Base-by-base conservation (phyloP, 73 alveolate genomes). In the Blepharisma japonicum region DNA sequence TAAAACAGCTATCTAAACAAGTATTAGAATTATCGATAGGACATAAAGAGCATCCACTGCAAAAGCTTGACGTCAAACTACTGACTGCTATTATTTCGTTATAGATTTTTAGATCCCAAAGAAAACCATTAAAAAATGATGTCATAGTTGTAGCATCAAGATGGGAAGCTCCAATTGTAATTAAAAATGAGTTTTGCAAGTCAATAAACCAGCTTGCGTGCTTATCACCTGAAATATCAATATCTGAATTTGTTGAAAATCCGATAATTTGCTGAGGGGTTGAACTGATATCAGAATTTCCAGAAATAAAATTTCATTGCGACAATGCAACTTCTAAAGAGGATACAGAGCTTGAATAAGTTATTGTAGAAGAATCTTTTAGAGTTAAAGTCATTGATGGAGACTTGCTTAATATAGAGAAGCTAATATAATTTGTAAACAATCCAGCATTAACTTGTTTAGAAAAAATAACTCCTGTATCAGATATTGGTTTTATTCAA, bases 11-110 rank as follows among this genome's bases (percentile, higher is more conserved):
- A 9, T 8, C 8, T 14, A 56, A 7, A 38, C 72, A 56, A 14
- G 25, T 8, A 56, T 56, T 56, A 7, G 72, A 56, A 56, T 56
- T 56, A 9, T 56, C 72, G 6, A 38, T 21, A 7, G 72, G 72
- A 38, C 72, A 56, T 7, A 56, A 7, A 7, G 72, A 56, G 42
- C 72, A 56, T 21, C 72, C 72, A 7, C 56, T 11, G 7, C 45
- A 56, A 20, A 8, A 56, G 25, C 72, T 21, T 7, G 72, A 56
- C 9, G 47, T 56, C 45, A 56, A 56, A 21, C 9, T 56, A 9
- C 9, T 9, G 18, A 38, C 25, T 7, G 72, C 47, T 7, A 56
- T 14, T 7, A 7, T 38, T 56, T 56, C 9, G 42, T 56, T 56
- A 20, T 38, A 6, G 6, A 56, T 8, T 20, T 9, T 56, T 7